Evolutionary conservation across 768 basidiomycete genomes (phyloP).

Genomic region (Lactarius vividus): DNA sequence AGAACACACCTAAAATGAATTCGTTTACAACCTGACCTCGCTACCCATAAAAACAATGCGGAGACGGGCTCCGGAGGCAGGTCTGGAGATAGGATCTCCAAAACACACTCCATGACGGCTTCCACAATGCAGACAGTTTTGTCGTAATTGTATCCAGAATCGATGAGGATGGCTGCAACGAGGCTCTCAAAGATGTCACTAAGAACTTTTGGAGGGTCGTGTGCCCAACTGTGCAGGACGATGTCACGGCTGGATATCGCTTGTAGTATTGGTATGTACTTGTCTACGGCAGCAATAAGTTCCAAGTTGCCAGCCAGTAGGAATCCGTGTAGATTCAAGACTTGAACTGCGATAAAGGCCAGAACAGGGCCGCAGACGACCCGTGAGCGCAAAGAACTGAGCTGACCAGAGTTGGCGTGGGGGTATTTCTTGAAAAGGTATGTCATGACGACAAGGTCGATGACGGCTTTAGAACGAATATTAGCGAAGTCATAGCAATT

Average conservation of each 20-base stretch:
- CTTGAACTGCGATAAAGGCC: constrained; percentile 63
- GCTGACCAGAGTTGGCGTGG: constrained; percentile 67
- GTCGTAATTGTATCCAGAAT: constrained; percentile 73
- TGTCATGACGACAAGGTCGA: constrained; percentile 68
- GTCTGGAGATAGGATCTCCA: constrained; percentile 56
- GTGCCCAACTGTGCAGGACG: constrained; percentile 70
- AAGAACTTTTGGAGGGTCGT: constrained; percentile 81
- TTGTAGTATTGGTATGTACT: constrained; percentile 59
- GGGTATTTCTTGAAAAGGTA: constrained; percentile 72
- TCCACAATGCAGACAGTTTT: constrained; percentile 59
- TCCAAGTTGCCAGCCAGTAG: constrained; percentile 68
- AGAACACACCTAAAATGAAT: constrained; percentile 45
- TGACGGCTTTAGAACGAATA: constrained; percentile 47
- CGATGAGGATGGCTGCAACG: constrained; percentile 79
- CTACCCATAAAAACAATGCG: constrained; percentile 66
- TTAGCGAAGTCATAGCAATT: constrained; percentile 3
- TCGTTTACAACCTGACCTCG: constrained; percentile 52
- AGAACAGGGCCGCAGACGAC: constrained; percentile 74
- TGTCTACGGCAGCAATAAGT: constrained; percentile 60
- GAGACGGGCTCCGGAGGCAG: constrained; percentile 71
- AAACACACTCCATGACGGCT: constrained; percentile 61
- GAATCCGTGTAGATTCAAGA: constrained; percentile 64
- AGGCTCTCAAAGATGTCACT: constrained; percentile 86
- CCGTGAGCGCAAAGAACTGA: constrained; percentile 66
- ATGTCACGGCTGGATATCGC: constrained; percentile 56